phyloP scores from a whole-genome alignment of 2,329 filamentous ascomycete species.

The Diaporthe nobilis region DNA sequence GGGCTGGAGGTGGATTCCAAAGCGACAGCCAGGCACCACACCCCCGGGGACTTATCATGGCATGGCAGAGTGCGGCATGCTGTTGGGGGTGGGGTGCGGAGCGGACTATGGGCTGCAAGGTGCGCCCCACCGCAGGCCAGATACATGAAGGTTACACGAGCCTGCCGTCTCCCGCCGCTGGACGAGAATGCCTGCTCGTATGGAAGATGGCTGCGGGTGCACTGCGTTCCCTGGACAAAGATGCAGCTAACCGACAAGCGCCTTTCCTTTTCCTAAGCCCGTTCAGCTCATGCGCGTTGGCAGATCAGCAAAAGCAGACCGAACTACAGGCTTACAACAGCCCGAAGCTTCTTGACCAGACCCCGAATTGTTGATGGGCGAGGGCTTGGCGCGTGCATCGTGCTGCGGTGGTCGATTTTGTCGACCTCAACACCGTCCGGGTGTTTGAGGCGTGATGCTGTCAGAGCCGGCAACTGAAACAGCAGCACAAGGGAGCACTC shows the following conservation, averaged over 20 bases:
- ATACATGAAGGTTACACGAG: conserved; percentile 38
- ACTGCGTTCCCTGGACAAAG: conserved; percentile 24
- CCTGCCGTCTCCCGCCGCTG: conserved; percentile 38
- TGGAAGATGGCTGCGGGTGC: conserved; percentile 26
- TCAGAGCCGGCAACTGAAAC: conserved; percentile 37
- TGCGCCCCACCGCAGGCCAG: conserved; percentile 39
- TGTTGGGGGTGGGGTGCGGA: conserved; percentile 10
- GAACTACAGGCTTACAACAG: background rate
- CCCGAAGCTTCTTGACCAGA: conserved; percentile 8
- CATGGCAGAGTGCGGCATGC: background rate
- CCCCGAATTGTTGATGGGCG: background rate
- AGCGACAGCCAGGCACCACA: background rate
- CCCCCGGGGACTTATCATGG: background rate
- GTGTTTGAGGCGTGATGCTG: conserved; percentile 31
- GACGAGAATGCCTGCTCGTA: conserved; percentile 41
- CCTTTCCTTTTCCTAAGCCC: conserved; percentile 26
- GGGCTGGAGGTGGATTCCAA: conserved; percentile 17
- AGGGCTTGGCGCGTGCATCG: background rate
- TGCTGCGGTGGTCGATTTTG: background rate
- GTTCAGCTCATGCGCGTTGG: conserved; percentile 30
- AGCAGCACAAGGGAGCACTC: conserved; percentile 27
- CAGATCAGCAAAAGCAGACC: conserved; percentile 31
- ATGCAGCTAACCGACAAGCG: conserved; percentile 41
- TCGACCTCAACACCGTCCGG: background rate
- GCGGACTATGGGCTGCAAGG: conserved; percentile 27